Evolutionary conservation across 495 filamentous ascomycete genomes (phyloP).

Genomic region (Aspergillus egyptiacus): DNA sequence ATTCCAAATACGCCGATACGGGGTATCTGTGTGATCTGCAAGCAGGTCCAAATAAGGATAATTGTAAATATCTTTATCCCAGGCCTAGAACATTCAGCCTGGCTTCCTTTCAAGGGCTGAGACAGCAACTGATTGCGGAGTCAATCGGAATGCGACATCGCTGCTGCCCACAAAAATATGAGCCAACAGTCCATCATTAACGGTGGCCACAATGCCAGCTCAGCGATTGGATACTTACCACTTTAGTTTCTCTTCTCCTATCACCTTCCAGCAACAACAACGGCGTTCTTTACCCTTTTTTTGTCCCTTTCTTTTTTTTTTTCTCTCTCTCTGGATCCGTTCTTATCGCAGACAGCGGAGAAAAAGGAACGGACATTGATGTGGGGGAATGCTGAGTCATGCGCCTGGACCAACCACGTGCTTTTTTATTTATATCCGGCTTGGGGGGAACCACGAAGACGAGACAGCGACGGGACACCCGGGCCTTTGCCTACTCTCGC

Average conservation of each 20-base stretch:
- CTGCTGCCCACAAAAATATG: neutral
- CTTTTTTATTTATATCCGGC: conserved; percentile 17
- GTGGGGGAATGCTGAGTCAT: conserved; percentile 19
- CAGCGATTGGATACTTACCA: neutral
- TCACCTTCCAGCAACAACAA: conserved; percentile 1
- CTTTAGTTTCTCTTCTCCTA: neutral
- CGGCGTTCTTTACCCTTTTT: conserved; percentile 11
- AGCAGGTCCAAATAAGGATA: neutral
- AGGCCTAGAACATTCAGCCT: conserved; percentile 3
- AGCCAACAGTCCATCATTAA: neutral
- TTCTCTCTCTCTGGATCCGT: conserved; percentile 8
- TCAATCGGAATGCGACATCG: conserved; percentile 9
- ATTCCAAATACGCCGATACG: no score
- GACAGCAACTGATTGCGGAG: conserved; percentile 8
- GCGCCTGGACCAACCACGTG: conserved; percentile 18
- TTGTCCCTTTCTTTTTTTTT: conserved; percentile 11
- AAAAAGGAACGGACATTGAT: neutral
- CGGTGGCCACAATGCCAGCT: neutral
- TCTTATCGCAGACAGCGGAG: conserved; percentile 13
- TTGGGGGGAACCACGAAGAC: no score
- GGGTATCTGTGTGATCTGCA: conserved; percentile 7
- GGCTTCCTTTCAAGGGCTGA: neutral
- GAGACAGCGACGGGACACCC: no score
- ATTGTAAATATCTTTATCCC: neutral
- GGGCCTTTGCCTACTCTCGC: no score